Base-by-base conservation (phyloP, 495 filamentous ascomycete genomes). In the Penicillium samsonianum region DNA sequence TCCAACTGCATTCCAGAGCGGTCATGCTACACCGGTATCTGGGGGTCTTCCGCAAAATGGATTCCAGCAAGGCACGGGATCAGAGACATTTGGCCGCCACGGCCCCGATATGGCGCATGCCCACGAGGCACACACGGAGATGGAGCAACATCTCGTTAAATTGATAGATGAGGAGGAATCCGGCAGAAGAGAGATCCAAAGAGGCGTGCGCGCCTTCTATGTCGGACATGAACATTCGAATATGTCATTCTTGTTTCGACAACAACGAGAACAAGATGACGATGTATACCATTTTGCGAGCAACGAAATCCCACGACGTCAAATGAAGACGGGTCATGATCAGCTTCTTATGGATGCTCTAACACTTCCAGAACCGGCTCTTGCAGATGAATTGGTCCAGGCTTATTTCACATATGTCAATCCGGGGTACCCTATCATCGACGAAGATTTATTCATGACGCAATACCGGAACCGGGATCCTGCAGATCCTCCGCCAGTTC, bases 141-240 rank as follows among this genome's bases (percentile, higher is more conserved):
- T 78, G 61, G 74, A 79, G 16, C 73, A 78, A 50, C 73, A 73
- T 26, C 65, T 79, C 19, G 74, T 78, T 43, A 78, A 75, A 57
- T 58, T 79, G 26, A 77, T 79, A 41, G 76, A 79, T 48, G 75
- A 76, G 40, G 75, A 78, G 57, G 74, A 78, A 14, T 69, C 70
- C 9, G 73, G 71, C 26, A 63, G 64, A 47, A 61, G 75, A 26
- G 75, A 77, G 50, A 79, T 79, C 10, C 75, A 76, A 54, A 59
- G 75, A 49, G 77, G 75, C 14, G 77, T 79, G 26, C 73, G 77
- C 30, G 77, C 75, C 16, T 77, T 79, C 31, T 81, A 79, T 46
- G 74, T 81, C 10, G 78, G 78, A 12, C 78, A 77, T 62, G 74
- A 78, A 54, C 72, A 73, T 31, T 81, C 78, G 4, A 81, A 81